These are phyloP conservation scores for Moricandia moricandioides DNA, from an alignment of 345 rosid species.

Conservation along the genomic window DNA sequence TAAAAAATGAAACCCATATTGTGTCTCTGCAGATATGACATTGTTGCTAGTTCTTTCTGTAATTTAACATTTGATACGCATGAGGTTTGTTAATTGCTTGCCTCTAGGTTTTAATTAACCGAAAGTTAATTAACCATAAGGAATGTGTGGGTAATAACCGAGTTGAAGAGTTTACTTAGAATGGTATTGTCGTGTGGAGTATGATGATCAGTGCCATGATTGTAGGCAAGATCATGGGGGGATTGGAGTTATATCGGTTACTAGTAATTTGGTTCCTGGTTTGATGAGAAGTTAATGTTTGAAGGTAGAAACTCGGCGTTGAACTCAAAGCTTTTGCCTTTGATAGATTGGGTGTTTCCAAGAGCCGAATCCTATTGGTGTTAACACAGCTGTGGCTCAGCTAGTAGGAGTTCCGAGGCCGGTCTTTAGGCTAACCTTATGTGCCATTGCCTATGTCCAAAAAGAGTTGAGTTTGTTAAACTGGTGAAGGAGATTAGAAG, in stretches of 20 bases:
- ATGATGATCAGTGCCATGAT: slow-evolving; percentile 85
- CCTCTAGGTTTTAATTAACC: too few species aligned
- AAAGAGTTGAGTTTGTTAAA: too few species aligned
- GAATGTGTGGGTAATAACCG: slow-evolving; percentile 76
- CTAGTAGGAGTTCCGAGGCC: slow-evolving; percentile 83
- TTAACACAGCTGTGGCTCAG: slow-evolving; percentile 86
- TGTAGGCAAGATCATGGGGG: slow-evolving; percentile 74
- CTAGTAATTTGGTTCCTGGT: slow-evolving; percentile 72
- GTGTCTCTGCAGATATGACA: slow-evolving; percentile 34
- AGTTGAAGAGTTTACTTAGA: slow-evolving; percentile 54
- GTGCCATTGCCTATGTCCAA: slow-evolving; percentile 65
- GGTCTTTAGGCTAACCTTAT: slow-evolving; percentile 73
- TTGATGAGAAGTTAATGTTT: slow-evolving; percentile 62
- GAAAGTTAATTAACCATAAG: too few species aligned
- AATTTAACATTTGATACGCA: neutral
- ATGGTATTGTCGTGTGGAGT: slow-evolving; percentile 76
- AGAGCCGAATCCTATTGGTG: slow-evolving; percentile 77
- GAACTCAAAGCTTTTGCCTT: slow-evolving; percentile 63
- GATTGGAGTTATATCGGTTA: slow-evolving; percentile 69
- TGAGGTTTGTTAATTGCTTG: too few species aligned
- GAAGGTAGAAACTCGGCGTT: slow-evolving; percentile 56
- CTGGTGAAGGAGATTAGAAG: too few species aligned
- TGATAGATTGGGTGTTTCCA: slow-evolving; percentile 71
- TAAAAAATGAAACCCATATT: slow-evolving; percentile 34
- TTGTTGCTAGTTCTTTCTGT: slow-evolving; percentile 12